Conservation (phyloP, 2,329 filamentous ascomycete genomes). For the Exophiala viscosa region DNA sequence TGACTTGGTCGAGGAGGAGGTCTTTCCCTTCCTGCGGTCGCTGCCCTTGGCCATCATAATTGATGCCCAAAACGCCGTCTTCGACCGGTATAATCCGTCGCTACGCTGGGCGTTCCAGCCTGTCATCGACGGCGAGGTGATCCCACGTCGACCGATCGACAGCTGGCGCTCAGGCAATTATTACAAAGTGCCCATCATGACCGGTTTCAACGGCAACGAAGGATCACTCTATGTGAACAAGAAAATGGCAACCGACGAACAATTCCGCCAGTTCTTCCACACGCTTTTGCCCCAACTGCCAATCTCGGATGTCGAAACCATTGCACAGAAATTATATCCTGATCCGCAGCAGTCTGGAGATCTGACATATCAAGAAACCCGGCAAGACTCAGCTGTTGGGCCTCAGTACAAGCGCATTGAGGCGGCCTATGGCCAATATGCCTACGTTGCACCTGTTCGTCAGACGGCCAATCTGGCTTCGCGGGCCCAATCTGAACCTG, state of each 20-base stretch:
- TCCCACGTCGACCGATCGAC: conserved; percentile 56
- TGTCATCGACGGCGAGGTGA: conserved; percentile 50
- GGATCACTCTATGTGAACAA: conserved; percentile 61
- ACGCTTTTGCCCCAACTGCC: conserved; percentile 58
- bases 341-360: conserved; percentile 47
- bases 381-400: conserved; percentile 35
- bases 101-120: conserved; percentile 58
- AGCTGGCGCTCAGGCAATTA: conserved; percentile 54
- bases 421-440: conserved; percentile 49
- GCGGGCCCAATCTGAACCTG: conserved; percentile 28
- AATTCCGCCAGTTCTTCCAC: conserved; percentile 61
- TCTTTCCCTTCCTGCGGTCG: conserved; percentile 38
- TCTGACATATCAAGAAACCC: conserved; percentile 40
- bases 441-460: conserved; percentile 48
- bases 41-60: conserved; percentile 37
- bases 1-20: conserved; percentile 30
- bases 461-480: conserved; percentile 40
- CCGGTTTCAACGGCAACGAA: conserved; percentile 69
- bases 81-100: conserved; percentile 46
- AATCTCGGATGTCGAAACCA: conserved; percentile 43
- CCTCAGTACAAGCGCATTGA: conserved; percentile 52
- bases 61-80: conserved; percentile 45
- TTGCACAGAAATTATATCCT: conserved; percentile 62
- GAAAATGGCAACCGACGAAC: conserved; percentile 57
- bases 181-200: conserved; percentile 61